Percentiles rank a stretch among this genome's conserved stretches.
phyloP scores from a whole-genome alignment of 306 rosid genomes.

The Cicer arietinum region DNA sequence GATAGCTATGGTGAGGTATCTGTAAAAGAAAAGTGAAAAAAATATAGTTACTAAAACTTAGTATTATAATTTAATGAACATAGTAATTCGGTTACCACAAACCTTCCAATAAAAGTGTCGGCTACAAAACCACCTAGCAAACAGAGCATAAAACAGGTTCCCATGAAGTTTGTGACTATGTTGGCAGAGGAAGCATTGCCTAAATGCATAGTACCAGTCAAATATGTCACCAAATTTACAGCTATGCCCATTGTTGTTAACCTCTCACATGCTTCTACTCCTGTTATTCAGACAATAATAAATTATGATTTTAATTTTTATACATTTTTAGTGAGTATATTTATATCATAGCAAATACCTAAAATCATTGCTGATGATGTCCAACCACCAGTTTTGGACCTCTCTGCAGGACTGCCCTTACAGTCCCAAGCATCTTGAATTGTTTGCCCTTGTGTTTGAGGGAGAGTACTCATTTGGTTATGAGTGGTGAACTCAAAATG shows the following conservation, averaged over 20 bases:
- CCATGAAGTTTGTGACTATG: conserved; percentile 87
- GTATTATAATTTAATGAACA: neutral
- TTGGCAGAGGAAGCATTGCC: conserved; percentile 88
- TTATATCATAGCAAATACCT: conserved; percentile 39
- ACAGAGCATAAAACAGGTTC: conserved; percentile 92
- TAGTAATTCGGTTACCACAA: neutral
- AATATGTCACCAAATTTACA: conserved; percentile 83
- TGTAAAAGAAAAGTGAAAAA: conserved; percentile 36
- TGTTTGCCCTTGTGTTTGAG: conserved; percentile 53
- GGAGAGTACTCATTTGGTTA: conserved; percentile 46
- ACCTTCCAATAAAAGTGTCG: conserved; percentile 92
- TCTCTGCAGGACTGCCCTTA: conserved; percentile 68
- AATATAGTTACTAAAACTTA: neutral
- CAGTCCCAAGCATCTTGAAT: conserved; percentile 88
- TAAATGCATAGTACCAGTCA: conserved; percentile 86
- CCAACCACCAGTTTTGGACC: conserved; percentile 85
- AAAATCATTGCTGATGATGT: conserved; percentile 81
- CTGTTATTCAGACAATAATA: conserved; percentile 39
- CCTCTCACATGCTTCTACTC: conserved; percentile 84
- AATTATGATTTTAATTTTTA: no score
- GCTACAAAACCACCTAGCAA: conserved; percentile 96
- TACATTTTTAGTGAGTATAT: neutral
- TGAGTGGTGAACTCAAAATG: neutral
- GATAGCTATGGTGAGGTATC: conserved; percentile 86
- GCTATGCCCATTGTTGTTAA: conserved; percentile 80